Percentiles rank a stretch among this genome's conserved stretches.
These are phyloP conservation scores for Sporopachydermia cereana DNA, from an alignment of 1,139 yeast genomes.

Conservation along the genomic window DNA sequence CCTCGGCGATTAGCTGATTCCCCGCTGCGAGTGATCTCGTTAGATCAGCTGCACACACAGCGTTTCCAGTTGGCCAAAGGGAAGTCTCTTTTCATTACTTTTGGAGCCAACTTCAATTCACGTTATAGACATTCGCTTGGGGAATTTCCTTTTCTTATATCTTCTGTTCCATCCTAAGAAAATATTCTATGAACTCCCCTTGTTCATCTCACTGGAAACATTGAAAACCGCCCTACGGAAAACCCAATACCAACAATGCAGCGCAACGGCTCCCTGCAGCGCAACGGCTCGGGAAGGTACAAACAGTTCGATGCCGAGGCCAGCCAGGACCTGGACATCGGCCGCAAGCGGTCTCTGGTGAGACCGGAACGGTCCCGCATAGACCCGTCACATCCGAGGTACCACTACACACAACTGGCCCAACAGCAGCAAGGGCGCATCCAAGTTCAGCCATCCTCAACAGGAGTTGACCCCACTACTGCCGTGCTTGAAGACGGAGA, in stretches of 20 bases:
- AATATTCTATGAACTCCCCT: no score
- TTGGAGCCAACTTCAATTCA: no score
- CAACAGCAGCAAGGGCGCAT: constrained; percentile 55
- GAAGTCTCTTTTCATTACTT: no score
- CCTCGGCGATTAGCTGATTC: no score
- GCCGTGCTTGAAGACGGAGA: constrained; percentile 8
- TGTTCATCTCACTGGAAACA: not conserved
- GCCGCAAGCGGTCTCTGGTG: constrained; percentile 57
- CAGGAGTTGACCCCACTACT: constrained; percentile 56
- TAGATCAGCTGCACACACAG: no score
- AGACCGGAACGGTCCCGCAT: constrained; percentile 71
- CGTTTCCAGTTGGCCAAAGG: no score
- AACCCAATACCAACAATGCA: not conserved
- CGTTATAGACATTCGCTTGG: no score
- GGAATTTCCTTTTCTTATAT: no score
- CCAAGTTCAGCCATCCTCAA: constrained; percentile 55
- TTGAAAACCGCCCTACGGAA: not conserved
- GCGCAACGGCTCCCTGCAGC: not conserved
- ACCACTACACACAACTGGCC: constrained; percentile 66
- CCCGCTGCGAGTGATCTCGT: no score
- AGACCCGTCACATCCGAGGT: constrained; percentile 58
- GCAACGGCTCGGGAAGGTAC: not conserved
- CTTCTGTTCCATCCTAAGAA: no score
- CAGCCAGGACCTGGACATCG: constrained; percentile 17
- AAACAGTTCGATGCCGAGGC: constrained; percentile 1